A percentile compares a stretch with the other conserved stretches of the same genome.
Evolutionary conservation across 768 basidiomycete genomes (phyloP).

Genomic region (Suillus alpinus): DNA sequence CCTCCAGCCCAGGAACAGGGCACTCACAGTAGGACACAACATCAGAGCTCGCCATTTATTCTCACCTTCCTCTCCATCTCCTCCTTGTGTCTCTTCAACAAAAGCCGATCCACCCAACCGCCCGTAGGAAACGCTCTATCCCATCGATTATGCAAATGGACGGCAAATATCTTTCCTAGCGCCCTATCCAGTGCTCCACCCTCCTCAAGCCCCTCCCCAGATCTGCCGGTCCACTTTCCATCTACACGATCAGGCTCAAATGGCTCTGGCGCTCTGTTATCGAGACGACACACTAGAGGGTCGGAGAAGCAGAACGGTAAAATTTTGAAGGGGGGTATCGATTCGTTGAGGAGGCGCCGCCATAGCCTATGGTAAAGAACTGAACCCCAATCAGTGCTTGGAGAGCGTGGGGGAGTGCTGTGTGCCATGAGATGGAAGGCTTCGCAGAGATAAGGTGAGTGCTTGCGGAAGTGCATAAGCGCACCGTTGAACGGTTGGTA

Average conservation of each 20-base stretch:
- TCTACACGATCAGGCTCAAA: constrained; percentile 56
- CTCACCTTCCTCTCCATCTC: constrained; percentile 15
- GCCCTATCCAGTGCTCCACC: constrained; percentile 63
- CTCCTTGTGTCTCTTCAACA: constrained; percentile 65
- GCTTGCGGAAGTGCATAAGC: constrained; percentile 85
- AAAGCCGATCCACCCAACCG: constrained; percentile 85
- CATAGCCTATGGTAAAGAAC: constrained; percentile 88
- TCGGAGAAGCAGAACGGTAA: constrained; percentile 97
- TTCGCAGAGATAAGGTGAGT: constrained; percentile 96
- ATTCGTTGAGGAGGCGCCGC: constrained; percentile 72
- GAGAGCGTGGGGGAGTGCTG: constrained; percentile 67
- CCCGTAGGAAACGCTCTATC: constrained; percentile 77
- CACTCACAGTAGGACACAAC: neutral
- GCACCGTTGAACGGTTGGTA: constrained; percentile 88
- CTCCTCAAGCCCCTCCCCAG: constrained; percentile 52
- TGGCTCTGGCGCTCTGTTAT: constrained; percentile 91
- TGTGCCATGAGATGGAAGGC: constrained; percentile 88
- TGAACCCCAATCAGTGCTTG: constrained; percentile 93
- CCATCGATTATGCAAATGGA: constrained; percentile 98
- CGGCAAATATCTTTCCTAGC: constrained; percentile 72
- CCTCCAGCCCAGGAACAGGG: neutral
- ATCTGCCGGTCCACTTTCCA: constrained; percentile 60
- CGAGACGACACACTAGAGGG: constrained; percentile 82
- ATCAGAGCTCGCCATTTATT: neutral
- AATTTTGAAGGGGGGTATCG: constrained; percentile 83